These are phyloP conservation scores for Rhodotorula kratochvilovae DNA, from an alignment of 768 basidiomycete genomes.

Conservation along the genomic window DNA sequence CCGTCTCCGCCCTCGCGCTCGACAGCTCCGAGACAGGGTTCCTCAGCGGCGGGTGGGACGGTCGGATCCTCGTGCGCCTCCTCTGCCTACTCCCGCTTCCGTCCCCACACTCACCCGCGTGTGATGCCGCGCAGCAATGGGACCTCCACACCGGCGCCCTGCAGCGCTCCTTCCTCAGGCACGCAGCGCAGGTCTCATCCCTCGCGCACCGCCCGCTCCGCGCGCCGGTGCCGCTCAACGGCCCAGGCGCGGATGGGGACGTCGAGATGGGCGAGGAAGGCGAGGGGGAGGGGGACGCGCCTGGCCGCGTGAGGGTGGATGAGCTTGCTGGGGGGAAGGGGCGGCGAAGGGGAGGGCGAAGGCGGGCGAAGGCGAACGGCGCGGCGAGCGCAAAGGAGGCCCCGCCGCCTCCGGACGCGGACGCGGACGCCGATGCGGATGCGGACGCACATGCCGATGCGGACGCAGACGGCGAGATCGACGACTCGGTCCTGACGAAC, in stretches of 20 bases:
- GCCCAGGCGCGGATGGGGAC: slow-evolving; percentile 33
- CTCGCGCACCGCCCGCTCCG: slow-evolving; percentile 67
- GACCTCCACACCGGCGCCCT: slow-evolving; percentile 85
- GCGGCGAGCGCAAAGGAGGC: background rate
- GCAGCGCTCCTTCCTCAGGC: slow-evolving; percentile 70
- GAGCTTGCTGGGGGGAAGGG: background rate
- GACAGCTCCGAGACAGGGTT: slow-evolving; percentile 76
- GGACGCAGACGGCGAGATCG: slow-evolving; percentile 33
- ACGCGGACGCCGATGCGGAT: background rate
- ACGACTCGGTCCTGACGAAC: slow-evolving; percentile 1
- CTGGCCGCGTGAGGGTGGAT: slow-evolving; percentile 3
- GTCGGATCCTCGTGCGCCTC: slow-evolving; percentile 21
- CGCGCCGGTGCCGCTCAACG: slow-evolving; percentile 39
- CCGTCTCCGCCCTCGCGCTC: slow-evolving; percentile 79
- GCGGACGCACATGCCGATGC: slow-evolving; percentile 6
- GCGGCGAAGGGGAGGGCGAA: background rate
- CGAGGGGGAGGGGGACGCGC: background rate
- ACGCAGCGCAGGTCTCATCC: slow-evolving; percentile 77
- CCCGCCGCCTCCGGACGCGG: background rate
- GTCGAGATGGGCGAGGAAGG: slow-evolving; percentile 8
- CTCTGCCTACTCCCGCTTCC: slow-evolving; percentile 14
- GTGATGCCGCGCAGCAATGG: slow-evolving; percentile 68
- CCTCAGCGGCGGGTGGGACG: slow-evolving; percentile 93
- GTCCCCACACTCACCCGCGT: background rate
- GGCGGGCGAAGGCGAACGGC: background rate